Base-by-base conservation (phyloP, 768 basidiomycete species). In the Russula brevipes region DNA sequence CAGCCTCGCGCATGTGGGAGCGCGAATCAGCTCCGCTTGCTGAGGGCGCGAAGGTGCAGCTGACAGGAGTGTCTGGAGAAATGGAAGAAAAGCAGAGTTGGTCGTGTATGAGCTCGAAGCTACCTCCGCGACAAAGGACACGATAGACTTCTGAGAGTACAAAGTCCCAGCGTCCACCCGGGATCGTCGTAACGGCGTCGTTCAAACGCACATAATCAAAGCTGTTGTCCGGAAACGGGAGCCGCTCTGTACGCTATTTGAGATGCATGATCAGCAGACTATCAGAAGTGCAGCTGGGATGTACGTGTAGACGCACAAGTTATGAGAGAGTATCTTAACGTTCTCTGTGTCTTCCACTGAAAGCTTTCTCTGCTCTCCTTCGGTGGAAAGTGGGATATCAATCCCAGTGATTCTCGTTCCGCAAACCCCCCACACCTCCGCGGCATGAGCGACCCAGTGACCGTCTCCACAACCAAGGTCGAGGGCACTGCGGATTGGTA, bases 381-480 rank as follows among this genome's bases (percentile, higher is more conserved):
- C 54, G 31, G 56, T 58, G 49, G 77, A 65, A 57, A 76, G 72
- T 2, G 89, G 78, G 30, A 91, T 72, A 70, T 91, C 88, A 38
- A 91, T 76, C 2, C 86, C 89, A 8, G 81, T 82, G 55, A 91
- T 79, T 10, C 78, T 76, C 19, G 85, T 79, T 46, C 72, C 71
- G 51, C 70, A 69, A 5, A 74, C 69, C 24, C 77, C 81, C 90
- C 90, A 93, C n/a, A 73, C 69, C 24, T 70, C 75, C 3, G 87
- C 82, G 4, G 89, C 85, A 53, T 85, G 77, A 0, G 83, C 62
- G 5, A 85, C 76, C 91, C 91, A 93, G 53, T 80, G 70, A 0
- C 89, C 89, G 52, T 80, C 67, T 11, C 91, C 90, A 71, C 89
- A 91, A 2, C 91, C 91, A 12, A 93, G 73, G 69, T 92, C 90